These are phyloP conservation scores for Penicillium lagena DNA, from an alignment of 495 filamentous ascomycete species.

Conservation along the genomic window DNA sequence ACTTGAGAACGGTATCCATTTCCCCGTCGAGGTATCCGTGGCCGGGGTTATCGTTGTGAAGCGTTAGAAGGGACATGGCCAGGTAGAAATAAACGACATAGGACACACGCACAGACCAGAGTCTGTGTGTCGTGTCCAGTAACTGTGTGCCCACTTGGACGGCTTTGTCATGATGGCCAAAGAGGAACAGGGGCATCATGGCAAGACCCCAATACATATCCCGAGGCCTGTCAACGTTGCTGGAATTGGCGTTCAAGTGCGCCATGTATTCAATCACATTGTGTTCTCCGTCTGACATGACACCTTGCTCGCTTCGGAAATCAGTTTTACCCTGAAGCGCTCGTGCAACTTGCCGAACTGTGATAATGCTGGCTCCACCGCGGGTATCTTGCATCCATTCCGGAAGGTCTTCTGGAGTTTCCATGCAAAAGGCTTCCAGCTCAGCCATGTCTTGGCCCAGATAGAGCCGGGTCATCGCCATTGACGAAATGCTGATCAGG, in stretches of 20 bases:
- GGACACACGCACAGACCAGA: slow-evolving; percentile 69
- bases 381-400: slow-evolving; percentile 72
- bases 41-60: slow-evolving; percentile 49
- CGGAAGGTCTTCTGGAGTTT: slow-evolving; percentile 68
- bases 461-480: slow-evolving; percentile 64
- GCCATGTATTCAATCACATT: slow-evolving; percentile 56
- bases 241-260: slow-evolving; percentile 41
- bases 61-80: slow-evolving; percentile 57
- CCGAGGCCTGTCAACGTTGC: slow-evolving; percentile 52
- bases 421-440: slow-evolving; percentile 65
- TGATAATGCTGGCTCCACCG: slow-evolving; percentile 67
- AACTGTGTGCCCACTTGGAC: slow-evolving; percentile 61
- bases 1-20: slow-evolving; percentile 47
- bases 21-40: slow-evolving; percentile 45
- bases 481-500: slow-evolving; percentile 66
- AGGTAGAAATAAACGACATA: slow-evolving; percentile 64
- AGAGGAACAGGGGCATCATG: slow-evolving; percentile 68
- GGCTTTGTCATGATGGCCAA: slow-evolving; percentile 65
- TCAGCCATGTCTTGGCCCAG: slow-evolving; percentile 70
- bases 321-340: slow-evolving; percentile 81
- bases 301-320: slow-evolving; percentile 42
- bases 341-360: slow-evolving; percentile 62
- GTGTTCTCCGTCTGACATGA: slow-evolving; percentile 71
- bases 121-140: slow-evolving; percentile 46
- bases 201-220: slow-evolving; percentile 68